A percentile compares a stretch with the other conserved stretches of the same genome.
Evolutionary conservation across 1,284 basidiomycete genomes (phyloP).

Genomic region (Neonothopanus nambi): DNA sequence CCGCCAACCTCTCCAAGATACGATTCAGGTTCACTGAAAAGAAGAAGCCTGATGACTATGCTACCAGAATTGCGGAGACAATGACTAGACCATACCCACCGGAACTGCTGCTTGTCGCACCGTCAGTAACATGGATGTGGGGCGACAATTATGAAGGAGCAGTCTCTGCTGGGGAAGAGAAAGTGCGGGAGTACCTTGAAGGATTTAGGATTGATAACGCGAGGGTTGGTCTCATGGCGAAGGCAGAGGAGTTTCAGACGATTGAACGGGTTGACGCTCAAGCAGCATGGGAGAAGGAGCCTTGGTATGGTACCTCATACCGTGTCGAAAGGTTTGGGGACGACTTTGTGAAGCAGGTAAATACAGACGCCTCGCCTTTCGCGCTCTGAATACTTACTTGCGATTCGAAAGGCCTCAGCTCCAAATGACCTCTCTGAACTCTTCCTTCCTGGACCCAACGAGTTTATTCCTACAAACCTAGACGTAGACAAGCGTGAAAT

Average conservation of each 20-base stretch:
- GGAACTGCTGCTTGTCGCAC: slow-evolving; percentile 76
- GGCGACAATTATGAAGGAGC: slow-evolving; percentile 41
- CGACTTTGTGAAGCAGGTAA: slow-evolving; percentile 64
- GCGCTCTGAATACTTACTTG: neutral
- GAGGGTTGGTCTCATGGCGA: slow-evolving; percentile 79
- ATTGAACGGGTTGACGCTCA: slow-evolving; percentile 43
- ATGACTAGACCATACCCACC: slow-evolving; percentile 83
- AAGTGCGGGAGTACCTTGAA: slow-evolving; percentile 68
- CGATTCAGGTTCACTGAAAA: slow-evolving; percentile 93
- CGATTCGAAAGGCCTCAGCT: slow-evolving; percentile 50
- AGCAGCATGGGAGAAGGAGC: slow-evolving; percentile 68
- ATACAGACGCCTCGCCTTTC: slow-evolving; percentile 15
- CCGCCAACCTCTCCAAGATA: slow-evolving; percentile 71
- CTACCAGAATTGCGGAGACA: slow-evolving; percentile 73
- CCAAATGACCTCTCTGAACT: slow-evolving; percentile 70
- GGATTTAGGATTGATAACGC: slow-evolving; percentile 61
- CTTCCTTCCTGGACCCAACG: slow-evolving; percentile 82
- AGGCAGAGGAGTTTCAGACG: slow-evolving; percentile 64
- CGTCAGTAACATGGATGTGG: slow-evolving; percentile 80
- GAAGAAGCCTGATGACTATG: slow-evolving; percentile 78
- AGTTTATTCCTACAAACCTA: slow-evolving; percentile 88
- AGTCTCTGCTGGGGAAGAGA: slow-evolving; percentile 38
- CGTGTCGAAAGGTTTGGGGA: slow-evolving; percentile 67
- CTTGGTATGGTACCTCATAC: slow-evolving; percentile 88
- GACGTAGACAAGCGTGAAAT: slow-evolving; percentile 77